A percentile compares a stretch with the other conserved stretches of the same genome.
These are phyloP conservation scores for Spathaspora arborariae DNA, from an alignment of 805 yeast species.

Conservation along the genomic window DNA sequence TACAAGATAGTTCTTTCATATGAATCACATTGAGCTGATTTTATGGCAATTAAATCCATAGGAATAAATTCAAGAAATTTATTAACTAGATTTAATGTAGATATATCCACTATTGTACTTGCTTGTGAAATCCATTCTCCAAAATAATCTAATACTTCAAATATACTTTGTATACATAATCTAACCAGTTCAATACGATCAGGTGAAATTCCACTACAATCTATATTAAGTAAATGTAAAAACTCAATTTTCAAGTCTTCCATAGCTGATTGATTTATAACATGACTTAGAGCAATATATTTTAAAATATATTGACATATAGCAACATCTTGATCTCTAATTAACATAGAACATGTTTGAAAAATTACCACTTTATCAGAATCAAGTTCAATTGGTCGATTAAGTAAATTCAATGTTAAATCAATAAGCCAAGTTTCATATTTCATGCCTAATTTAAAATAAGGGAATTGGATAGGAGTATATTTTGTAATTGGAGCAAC, in stretches of 20 bases:
- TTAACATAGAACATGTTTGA: conserved; percentile 57
- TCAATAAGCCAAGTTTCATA: conserved; percentile 71
- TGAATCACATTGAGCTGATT: conserved; percentile 80
- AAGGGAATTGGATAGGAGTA: conserved; percentile 56
- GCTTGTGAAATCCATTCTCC: conserved; percentile 65
- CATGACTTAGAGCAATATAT: conserved; percentile 63
- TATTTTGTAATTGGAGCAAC: conserved; percentile 52
- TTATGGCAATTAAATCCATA: conserved; percentile 63
- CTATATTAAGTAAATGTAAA: conserved; percentile 49
- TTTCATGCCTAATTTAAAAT: conserved; percentile 51
- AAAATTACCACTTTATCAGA: conserved; percentile 40
- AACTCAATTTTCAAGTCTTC: conserved; percentile 50
- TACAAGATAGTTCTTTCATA: conserved; percentile 85
- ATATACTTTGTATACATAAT: conserved; percentile 67
- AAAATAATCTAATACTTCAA: conserved; percentile 78
- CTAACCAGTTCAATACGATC: conserved; percentile 56
- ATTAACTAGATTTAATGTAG: conserved; percentile 32
- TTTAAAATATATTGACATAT: conserved; percentile 74
- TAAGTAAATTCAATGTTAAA: conserved; percentile 64
- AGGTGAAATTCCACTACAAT: conserved; percentile 42
- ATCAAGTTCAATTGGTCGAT: conserved; percentile 25
- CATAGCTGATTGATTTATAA: conserved; percentile 43
- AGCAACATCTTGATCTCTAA: conserved; percentile 66
- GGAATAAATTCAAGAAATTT: conserved; percentile 56
- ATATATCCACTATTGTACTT: conserved; percentile 19